Evolutionary conservation across 2,329 filamentous ascomycete genomes (phyloP), one percentile per base, ranked within the genome.

Genomic region (Pseudogymnoascus sp.): DNA sequence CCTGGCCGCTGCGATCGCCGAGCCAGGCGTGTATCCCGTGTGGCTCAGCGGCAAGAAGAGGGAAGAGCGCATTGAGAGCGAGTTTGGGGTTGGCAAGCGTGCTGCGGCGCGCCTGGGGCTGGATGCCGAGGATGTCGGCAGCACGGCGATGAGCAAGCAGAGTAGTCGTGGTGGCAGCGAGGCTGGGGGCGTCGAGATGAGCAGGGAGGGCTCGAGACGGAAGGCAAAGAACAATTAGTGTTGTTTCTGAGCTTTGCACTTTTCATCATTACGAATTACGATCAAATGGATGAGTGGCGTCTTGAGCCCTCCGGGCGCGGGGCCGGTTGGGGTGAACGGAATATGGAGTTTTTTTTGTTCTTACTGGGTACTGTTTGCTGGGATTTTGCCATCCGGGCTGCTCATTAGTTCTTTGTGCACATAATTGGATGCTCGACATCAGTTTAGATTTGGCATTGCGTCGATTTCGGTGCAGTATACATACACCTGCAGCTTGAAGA

Each of bases 131-230:
- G 51, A 48, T 4, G 27, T 59, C 17, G 58, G 60, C 33, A 61
- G 63, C 10, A 61, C 59, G n/a, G 59, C 61, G 48, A 65, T 63
- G 63, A 62, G 64, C n/a, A 63, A 65, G 15, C 58, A 61, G 29
- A 60, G 62, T 17, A 62, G 62, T 36, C 66, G 67, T 42, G 67
- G 64, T 10, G 64, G 63, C 4, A 61, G 58, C 25, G 63, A 65
- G 17, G 35, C 15, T 39, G 58, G 58, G 3, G 58, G 58, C 10
- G 33, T 59, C 9, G 58, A 59, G 58, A 59, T 59, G 58, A 59
- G 58, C 58, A 27, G 58, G 58, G 58, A 59, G 58, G 58, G 58
- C 35, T 59, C 58, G 33, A 59, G 58, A 12, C 33, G 58, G 58
- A 59, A 41, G 58, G 35, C 35, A 17, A 59, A 41, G 58, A 41